Conservation (phyloP, 2,329 filamentous ascomycete genomes). For the Cladophialophora psammophila region DNA sequence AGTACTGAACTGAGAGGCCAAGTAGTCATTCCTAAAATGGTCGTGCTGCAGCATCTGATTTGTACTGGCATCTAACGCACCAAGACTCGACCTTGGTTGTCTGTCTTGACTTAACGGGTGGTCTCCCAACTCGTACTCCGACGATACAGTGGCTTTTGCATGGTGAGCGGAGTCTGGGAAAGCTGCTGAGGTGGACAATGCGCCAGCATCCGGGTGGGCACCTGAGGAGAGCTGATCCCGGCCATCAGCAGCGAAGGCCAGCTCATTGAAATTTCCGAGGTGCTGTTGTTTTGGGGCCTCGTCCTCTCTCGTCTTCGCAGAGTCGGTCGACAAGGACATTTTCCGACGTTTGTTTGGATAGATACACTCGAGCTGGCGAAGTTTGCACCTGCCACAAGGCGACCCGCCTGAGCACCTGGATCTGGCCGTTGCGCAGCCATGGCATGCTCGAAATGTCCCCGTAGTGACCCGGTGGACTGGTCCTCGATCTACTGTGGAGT, state of each 20-base stretch:
- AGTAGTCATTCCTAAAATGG: slow-evolving; percentile 15
- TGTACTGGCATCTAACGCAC: not conserved
- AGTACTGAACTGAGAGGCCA: slow-evolving; percentile 13
- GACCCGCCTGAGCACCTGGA: slow-evolving; percentile 42
- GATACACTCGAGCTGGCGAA: slow-evolving; percentile 48
- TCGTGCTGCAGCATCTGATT: slow-evolving; percentile 20
- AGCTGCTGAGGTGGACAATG: slow-evolving; percentile 10
- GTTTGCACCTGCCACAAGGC: slow-evolving; percentile 46
- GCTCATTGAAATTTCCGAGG: slow-evolving; percentile 29
- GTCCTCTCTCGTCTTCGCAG: slow-evolving; percentile 47
- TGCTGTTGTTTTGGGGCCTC: slow-evolving; percentile 41
- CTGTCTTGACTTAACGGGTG: slow-evolving; percentile 2
- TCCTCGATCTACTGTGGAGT: slow-evolving; percentile 44
- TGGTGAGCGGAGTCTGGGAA: not conserved
- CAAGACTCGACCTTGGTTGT: not conserved
- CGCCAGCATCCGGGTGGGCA: not conserved
- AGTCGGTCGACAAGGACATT: slow-evolving; percentile 37
- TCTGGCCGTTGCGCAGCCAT: slow-evolving; percentile 49
- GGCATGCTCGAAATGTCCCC: slow-evolving; percentile 53
- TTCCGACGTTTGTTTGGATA: slow-evolving; percentile 50
- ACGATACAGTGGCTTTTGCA: not conserved
- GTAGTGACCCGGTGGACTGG: slow-evolving; percentile 50
- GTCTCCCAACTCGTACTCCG: not conserved
- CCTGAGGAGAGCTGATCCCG: not conserved
- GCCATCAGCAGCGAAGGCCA: slow-evolving; percentile 23